Conservation (phyloP, 306 rosid species). For the Vicia faba region DNA sequence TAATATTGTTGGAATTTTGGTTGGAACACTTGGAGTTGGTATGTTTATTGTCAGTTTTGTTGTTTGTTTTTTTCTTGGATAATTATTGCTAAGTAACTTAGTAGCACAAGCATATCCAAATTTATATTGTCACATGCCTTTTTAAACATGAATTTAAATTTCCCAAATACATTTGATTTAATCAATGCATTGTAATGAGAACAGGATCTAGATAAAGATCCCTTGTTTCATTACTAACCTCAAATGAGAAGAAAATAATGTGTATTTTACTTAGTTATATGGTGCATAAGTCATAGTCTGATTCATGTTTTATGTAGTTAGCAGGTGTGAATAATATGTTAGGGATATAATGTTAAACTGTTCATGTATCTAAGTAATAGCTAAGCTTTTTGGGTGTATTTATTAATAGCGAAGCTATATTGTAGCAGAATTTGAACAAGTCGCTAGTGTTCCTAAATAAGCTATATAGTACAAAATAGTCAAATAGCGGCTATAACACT, state of each 20-base stretch:
- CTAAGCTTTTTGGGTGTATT: background rate
- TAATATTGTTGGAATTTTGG: conserved; percentile 81
- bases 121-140: background rate
- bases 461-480: no score
- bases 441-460: no score
- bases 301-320: conserved; percentile 23
- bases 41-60: conserved; percentile 27
- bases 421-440: no score
- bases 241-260: conserved; percentile 26
- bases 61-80: conserved; percentile 12
- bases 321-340: background rate
- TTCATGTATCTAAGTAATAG: background rate
- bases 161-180: background rate
- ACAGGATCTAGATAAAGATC: background rate
- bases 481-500: no score
- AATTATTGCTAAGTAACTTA: conserved; percentile 20
- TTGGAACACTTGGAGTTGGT: conserved; percentile 98
- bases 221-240: conserved; percentile 1
- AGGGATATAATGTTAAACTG: background rate
- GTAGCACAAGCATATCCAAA: conserved; percentile 5
- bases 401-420: no score
- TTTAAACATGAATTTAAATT: conserved; percentile 9
- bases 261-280: background rate
- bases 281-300: background rate
- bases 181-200: background rate